Evolutionary conservation across 306 rosid species (phyloP).

Genomic region (Medicago lupulina): DNA sequence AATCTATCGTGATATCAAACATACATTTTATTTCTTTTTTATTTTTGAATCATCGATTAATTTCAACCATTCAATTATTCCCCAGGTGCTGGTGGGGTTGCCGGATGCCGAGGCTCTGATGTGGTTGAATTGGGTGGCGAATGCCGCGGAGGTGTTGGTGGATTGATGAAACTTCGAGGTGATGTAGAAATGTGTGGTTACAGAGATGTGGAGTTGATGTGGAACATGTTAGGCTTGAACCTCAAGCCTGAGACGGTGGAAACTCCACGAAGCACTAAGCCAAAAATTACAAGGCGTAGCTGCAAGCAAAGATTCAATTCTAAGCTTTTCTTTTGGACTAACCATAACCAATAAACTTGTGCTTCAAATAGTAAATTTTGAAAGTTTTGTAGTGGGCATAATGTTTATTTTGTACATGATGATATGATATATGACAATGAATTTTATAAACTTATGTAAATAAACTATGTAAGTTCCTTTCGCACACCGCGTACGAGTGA

Average conservation of each 20-base stretch:
- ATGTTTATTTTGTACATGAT: neutral
- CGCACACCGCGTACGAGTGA: neutral
- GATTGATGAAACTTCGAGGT: constrained; percentile 57
- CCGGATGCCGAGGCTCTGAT: neutral
- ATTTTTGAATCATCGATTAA: neutral
- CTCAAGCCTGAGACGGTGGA: constrained; percentile 28
- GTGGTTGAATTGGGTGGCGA: constrained; percentile 5
- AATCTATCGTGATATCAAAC: too few relatives aligned
- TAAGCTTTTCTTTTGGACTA: constrained; percentile 40
- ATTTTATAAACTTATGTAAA: neutral
- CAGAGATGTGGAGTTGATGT: constrained; percentile 67
- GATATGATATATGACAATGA: neutral
- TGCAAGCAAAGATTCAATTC: constrained; percentile 35
- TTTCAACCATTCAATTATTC: neutral
- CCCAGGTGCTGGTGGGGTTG: neutral
- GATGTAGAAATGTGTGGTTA: constrained; percentile 68
- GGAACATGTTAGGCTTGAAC: constrained; percentile 60
- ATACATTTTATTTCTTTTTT: too few relatives aligned
- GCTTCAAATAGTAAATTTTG: neutral
- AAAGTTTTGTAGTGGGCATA: constrained; percentile 20
- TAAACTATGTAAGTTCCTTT: neutral
- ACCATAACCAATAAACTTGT: constrained; percentile 11
- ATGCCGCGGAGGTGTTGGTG: constrained; percentile 15
- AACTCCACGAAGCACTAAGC: neutral
- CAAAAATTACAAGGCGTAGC: constrained; percentile 1